Base-by-base conservation (phyloP, 129 eudicot genomes). In the Ambrosia artemisiifolia region DNA sequence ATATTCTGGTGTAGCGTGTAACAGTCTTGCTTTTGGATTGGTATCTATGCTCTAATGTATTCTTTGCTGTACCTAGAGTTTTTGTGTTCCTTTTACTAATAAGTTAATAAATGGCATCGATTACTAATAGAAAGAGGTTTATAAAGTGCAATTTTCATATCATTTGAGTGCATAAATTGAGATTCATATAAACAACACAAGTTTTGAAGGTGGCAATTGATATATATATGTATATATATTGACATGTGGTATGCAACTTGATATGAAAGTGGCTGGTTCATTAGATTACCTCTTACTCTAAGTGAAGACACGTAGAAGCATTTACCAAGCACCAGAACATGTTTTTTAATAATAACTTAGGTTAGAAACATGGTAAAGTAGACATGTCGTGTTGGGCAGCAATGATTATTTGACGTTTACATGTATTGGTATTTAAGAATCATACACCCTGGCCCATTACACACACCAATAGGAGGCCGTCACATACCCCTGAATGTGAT, bases 1-100 rank as follows among this genome's bases (percentile, higher is more conserved):
- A 71, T 51, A 11, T 68, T 33, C 8, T 75, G 42, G 53, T 55
- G 72, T 83, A 63, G 77, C 77, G 85, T 77, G 88, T 30, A 12
- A 59, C 33, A 28, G 36, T 80, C 80, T 82, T 84, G 57, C 79
- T 83, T 76, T 80, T 91, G 80, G 82, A 78, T 80, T 83, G 88
- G 85, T 61, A 64, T 83, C 72, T 74, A 80, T 82, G 85, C 49
- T 67, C 76, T 83, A n/a, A n/a, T n/a, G n/a, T n/a, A 91, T 91
- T 91, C 96, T 91, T 87, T 86, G 75, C 42, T 83, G 92, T 87
- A 84, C 46, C 76, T 87, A 87, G 85, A 79, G 79, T 75, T 81
- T 79, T 79, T 59, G 59, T 80, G 53, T 73, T 69, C 6, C 63
- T 61, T 83, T 74, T 53, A 64, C 60, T 47, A 78, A 83, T 86